Evolutionary conservation across 192 early-diverging fungal genomes (phyloP).

Genomic region (Coemansia sp.): DNA sequence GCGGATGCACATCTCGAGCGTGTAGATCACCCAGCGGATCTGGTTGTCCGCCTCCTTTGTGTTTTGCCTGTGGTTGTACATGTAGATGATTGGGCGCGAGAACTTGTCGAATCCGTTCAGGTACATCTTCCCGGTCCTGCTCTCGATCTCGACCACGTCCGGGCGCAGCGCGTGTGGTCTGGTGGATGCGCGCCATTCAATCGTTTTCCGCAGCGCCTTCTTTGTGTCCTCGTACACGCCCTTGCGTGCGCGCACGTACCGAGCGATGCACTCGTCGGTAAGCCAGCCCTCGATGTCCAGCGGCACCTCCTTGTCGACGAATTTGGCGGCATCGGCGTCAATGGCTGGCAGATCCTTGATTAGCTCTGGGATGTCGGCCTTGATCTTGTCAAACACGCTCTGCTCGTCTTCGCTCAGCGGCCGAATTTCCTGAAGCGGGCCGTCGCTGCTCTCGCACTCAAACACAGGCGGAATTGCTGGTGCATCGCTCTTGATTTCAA

Average conservation of each 20-base stretch:
- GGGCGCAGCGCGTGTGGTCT: slow-evolving; percentile 68
- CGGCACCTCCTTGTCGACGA: slow-evolving; percentile 33
- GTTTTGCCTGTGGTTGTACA: slow-evolving; percentile 79
- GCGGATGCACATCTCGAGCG: slow-evolving; percentile 74
- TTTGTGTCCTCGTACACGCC: slow-evolving; percentile 69
- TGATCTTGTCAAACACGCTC: slow-evolving; percentile 35
- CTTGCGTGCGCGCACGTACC: slow-evolving; percentile 72
- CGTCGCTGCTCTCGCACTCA: slow-evolving; percentile 13
- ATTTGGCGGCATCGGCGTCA: slow-evolving; percentile 27
- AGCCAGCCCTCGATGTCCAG: slow-evolving; percentile 54
- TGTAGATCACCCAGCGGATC: slow-evolving; percentile 80
- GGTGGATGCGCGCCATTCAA: slow-evolving; percentile 77
- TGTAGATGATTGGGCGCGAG: slow-evolving; percentile 74
- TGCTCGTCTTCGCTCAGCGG: slow-evolving; percentile 38
- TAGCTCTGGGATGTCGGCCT: slow-evolving; percentile 47
- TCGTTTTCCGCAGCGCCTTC: slow-evolving; percentile 67
- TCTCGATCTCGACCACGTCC: slow-evolving; percentile 75
- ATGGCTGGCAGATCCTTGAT: slow-evolving; percentile 39
- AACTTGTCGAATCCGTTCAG: slow-evolving; percentile 78
- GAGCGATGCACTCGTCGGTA: slow-evolving; percentile 61
- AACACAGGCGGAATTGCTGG: slow-evolving; percentile 24
- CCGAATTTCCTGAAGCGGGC: slow-evolving; percentile 37
- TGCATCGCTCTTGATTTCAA: neutral
- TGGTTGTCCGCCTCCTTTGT: slow-evolving; percentile 71
- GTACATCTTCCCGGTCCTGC: slow-evolving; percentile 79